Conservation (phyloP, 495 filamentous ascomycete species). For the Penicillium riverlandense region DNA sequence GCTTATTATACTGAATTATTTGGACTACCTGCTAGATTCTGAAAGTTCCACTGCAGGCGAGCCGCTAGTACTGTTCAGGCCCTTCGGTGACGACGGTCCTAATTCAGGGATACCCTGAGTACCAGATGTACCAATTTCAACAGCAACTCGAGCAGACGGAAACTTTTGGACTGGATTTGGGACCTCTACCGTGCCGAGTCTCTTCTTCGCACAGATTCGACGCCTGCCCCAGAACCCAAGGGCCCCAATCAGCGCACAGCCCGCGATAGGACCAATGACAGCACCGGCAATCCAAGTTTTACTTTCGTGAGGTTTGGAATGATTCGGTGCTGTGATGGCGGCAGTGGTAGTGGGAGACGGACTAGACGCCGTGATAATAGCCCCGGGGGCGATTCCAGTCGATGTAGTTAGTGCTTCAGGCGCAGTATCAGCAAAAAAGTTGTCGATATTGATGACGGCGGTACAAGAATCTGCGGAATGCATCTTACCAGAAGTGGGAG, state of each 20-base stretch:
- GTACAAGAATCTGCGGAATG: background rate
- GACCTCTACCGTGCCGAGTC: too few species aligned
- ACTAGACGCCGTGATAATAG: background rate
- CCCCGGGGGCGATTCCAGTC: background rate
- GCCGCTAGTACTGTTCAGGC: too few species aligned
- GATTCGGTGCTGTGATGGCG: background rate
- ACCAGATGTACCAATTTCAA: too few species aligned
- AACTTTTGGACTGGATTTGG: too few species aligned
- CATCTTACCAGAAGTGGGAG: background rate
- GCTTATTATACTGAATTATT: too few species aligned
- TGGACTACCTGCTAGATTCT: too few species aligned
- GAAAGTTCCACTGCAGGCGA: too few species aligned
- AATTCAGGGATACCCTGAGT: too few species aligned
- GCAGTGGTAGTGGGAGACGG: background rate
- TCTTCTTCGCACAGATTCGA: too few species aligned
- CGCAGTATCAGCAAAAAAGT: background rate
- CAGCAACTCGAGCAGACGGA: too few species aligned
- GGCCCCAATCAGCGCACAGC: background rate
- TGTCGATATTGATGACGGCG: background rate
- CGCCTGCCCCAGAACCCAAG: background rate
- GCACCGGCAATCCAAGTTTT: constrained; percentile 1
- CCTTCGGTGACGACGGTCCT: too few species aligned
- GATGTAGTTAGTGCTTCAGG: too few species aligned
- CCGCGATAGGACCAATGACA: background rate
- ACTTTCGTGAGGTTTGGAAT: background rate